Evolutionary conservation across 2,329 filamentous ascomycete species (phyloP).

Genomic region (Thelonectria rubi): DNA sequence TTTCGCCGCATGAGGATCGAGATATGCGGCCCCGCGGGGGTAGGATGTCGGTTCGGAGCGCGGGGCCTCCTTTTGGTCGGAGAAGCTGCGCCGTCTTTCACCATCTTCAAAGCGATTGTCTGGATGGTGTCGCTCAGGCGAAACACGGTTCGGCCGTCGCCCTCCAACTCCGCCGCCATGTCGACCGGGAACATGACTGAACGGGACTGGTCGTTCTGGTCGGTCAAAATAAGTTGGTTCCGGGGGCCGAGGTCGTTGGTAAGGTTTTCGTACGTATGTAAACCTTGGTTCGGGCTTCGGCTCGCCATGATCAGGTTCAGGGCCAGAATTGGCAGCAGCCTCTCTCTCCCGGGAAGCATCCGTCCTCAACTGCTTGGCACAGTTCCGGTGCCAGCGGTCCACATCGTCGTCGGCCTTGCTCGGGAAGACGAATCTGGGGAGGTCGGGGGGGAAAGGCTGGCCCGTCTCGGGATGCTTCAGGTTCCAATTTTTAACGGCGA

Average conservation of each 20-base stretch:
- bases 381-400: constrained; percentile 83
- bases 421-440: constrained; percentile 74
- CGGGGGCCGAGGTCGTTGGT: constrained; percentile 42
- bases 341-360: constrained; percentile 60
- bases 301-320: constrained; percentile 45
- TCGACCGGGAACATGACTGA: constrained; percentile 54
- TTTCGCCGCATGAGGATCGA: constrained; percentile 46
- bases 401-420: constrained; percentile 79
- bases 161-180: constrained; percentile 34
- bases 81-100: constrained; percentile 60
- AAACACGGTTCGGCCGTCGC: constrained; percentile 44
- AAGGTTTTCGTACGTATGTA: constrained; percentile 46
- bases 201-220: constrained; percentile 49
- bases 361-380: constrained; percentile 73
- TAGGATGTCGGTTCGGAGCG: constrained; percentile 43
- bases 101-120: constrained; percentile 53
- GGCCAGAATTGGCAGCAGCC: constrained; percentile 39
- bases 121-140: constrained; percentile 48
- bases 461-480: constrained; percentile 80
- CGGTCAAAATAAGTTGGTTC: constrained; percentile 49
- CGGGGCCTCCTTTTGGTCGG: constrained; percentile 56
- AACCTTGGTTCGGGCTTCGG: constrained; percentile 52
- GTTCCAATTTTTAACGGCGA: constrained; percentile 79
- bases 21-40: constrained; percentile 43
- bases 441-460: constrained; percentile 68